phyloP scores from a whole-genome alignment of 345 rosid genomes.

The Citrus australasica region DNA sequence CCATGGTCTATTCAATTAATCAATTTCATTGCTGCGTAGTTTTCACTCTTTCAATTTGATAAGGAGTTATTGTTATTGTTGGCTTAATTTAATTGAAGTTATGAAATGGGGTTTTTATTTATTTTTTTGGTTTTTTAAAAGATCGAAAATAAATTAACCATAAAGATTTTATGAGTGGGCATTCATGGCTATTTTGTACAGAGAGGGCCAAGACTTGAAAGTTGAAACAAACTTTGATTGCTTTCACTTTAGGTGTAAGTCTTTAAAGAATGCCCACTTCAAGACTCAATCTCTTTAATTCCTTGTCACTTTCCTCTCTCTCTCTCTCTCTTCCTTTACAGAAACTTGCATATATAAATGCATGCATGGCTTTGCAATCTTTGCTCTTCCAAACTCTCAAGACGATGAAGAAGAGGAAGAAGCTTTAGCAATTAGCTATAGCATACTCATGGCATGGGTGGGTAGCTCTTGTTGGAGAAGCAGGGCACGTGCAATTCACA shows the following conservation, averaged over 20 bases:
- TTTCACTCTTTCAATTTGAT: background rate
- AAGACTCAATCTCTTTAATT: constrained; percentile 52
- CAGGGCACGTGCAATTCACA: constrained; percentile 95
- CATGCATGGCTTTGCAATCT: constrained; percentile 4
- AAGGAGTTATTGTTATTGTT: background rate
- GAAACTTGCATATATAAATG: constrained; percentile 32
- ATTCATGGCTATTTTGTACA: background rate
- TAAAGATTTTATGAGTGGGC: background rate
- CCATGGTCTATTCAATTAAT: background rate
- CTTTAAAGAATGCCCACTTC: constrained; percentile 62
- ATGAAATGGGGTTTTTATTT: background rate
- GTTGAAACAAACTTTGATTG: background rate
- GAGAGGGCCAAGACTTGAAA: background rate
- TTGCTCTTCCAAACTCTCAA: background rate
- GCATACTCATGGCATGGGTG: constrained; percentile 42
- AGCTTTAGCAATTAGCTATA: background rate
- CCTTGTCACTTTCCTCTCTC: background rate
- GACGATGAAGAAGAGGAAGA: background rate
- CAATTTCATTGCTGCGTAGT: background rate
- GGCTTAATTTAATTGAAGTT: background rate
- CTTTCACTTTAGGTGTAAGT: constrained; percentile 2
- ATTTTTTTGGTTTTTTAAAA: background rate
- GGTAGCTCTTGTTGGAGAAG: constrained; percentile 95
- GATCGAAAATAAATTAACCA: background rate
- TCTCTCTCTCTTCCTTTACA: constrained; percentile 22